Conservation (phyloP, 1,284 basidiomycete species). For the Ustilago shanxiensis region DNA sequence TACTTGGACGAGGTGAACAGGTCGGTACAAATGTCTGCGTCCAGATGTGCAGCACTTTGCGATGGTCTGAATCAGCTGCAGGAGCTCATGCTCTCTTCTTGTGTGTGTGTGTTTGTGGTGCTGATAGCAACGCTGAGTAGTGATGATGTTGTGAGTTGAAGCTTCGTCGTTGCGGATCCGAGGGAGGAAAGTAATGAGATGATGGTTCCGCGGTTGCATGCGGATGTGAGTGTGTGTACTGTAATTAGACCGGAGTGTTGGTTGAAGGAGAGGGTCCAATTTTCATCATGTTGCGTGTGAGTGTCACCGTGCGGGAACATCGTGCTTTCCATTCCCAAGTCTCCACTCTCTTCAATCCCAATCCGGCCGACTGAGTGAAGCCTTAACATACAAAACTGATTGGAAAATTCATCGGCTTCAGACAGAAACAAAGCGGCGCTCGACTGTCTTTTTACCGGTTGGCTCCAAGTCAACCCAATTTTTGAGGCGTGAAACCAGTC, state of each 20-base stretch:
- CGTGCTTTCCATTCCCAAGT: neutral
- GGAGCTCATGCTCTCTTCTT: slow-evolving; percentile 3
- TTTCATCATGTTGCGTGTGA: neutral
- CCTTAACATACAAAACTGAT: neutral
- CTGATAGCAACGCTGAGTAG: neutral
- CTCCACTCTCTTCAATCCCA: neutral
- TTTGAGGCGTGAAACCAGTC: slow-evolving; percentile 9
- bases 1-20: too few species aligned
- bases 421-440: neutral
- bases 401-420: neutral
- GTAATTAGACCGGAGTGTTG: neutral
- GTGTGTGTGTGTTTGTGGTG: neutral
- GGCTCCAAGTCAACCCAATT: neutral
- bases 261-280: slow-evolving; percentile 3
- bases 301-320: neutral
- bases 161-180: neutral
- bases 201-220: slow-evolving; percentile 4
- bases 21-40: too few species aligned
- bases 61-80: neutral
- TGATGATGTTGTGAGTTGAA: neutral
- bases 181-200: neutral
- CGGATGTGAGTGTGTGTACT: neutral
- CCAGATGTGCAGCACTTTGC: neutral
- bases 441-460: slow-evolving; percentile 1
- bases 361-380: slow-evolving; percentile 1